Base-by-base conservation (phyloP, 2,329 filamentous ascomycete genomes). In the Sphaerostilbella broomeana region DNA sequence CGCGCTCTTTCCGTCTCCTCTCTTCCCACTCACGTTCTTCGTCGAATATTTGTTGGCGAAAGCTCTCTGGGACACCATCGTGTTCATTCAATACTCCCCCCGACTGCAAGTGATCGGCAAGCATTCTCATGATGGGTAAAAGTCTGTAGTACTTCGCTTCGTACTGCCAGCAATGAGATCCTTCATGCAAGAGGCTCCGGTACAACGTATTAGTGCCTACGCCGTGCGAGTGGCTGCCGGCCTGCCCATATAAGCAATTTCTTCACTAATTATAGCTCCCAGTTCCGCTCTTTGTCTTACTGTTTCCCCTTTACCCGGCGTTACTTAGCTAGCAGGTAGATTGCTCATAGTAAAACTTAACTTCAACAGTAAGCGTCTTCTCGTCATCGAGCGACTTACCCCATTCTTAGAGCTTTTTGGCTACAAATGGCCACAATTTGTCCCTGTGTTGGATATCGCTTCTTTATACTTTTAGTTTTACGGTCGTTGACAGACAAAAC, bases 91-190 rank as follows among this genome's bases (percentile, higher is more conserved):
- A 24, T 22, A 25, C 27, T 17, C 40, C 43, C 30, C 39, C 40
- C 28, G 33, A 27, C 19, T 45, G 36, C 29, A 47, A 33, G 25
- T 47, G 32, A 40, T 47, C 42, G 32, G 45, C 35, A 12, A 47
- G 42, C 31, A 47, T 47, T 36, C 32, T 47, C 15, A 47, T 29
- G 20, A 45, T 28, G 31, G 44, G 35, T 22, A 27, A 42, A 79
- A 79, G 41, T 21, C 25, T 37, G 11, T 32, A 38, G 37, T 43
- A 34, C 35, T 38, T 17, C 1, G 37, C 34, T 24, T 43, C 13
- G 5, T 40, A 18, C 20, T 32, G 24, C 44, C 29, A 46, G 25
- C 29, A 46, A 35, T 46, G 30, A 22, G 43, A 34, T 24, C 41
- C 38, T 22, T 38, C 38, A 20, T 44, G 38, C 30, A 46, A 16